Evolutionary conservation across 306 rosid species (phyloP).

Genomic region (Vicia sativa): DNA sequence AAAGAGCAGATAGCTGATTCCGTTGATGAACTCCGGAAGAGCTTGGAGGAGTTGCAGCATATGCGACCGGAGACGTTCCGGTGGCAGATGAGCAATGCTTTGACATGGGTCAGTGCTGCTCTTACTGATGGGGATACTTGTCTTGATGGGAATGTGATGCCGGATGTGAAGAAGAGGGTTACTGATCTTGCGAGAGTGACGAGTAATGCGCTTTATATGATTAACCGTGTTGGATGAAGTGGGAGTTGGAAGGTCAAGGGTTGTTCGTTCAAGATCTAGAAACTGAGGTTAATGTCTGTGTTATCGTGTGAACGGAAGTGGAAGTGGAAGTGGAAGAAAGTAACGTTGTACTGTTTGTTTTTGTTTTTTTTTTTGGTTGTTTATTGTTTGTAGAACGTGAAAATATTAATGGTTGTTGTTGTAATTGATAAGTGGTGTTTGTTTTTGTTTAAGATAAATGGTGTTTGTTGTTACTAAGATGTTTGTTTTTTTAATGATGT

Average conservation of each 20-base stretch:
- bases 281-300: background rate
- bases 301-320: background rate
- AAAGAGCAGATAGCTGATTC: slow-evolving; percentile 69
- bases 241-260: slow-evolving; percentile 7
- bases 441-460: too few relatives aligned
- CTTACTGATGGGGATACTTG: slow-evolving; percentile 75
- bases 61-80: slow-evolving; percentile 51
- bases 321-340: background rate
- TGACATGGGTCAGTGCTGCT: slow-evolving; percentile 91
- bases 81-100: slow-evolving; percentile 76
- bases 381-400: background rate
- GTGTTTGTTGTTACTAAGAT: too few relatives aligned
- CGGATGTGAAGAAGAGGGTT: slow-evolving; percentile 51
- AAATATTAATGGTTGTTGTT: background rate
- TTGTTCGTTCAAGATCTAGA: background rate
- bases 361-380: background rate
- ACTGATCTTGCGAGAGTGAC: slow-evolving; percentile 59
- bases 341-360: background rate
- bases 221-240: slow-evolving; percentile 51
- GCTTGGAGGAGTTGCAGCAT: slow-evolving; percentile 61
- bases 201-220: slow-evolving; percentile 75
- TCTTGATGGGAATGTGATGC: slow-evolving; percentile 62
- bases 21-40: slow-evolving; percentile 56
- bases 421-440: too few relatives aligned
- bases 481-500: too few relatives aligned